Base-by-base conservation (phyloP, 768 basidiomycete genomes). In the Phanerochaete sordida region DNA sequence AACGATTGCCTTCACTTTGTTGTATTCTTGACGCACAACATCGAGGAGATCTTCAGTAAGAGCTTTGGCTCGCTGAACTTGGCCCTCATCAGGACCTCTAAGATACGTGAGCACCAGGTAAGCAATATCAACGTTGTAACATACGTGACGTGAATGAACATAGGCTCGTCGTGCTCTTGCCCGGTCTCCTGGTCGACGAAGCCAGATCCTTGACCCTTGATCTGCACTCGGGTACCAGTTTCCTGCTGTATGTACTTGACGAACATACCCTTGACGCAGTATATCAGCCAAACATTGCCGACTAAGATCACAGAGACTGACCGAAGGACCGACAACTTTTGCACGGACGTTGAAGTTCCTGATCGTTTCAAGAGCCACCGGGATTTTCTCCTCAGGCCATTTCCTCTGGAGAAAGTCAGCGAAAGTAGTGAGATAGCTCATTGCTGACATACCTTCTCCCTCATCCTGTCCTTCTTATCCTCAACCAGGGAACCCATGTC, bases 221-320 rank as follows among this genome's bases (percentile, higher is more conserved):
- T 97, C 72, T 99, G 96, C 9, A 99, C 96, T 61, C 96, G 84
- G 6, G 95, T 96, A 28, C 88, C 88, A 0, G 96, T 99, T 74
- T 99, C 96, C 66, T 89, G 84, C 74, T 99, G 96, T 52, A 98
- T 98, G 71, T 95, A 95, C 75, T 99, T 99, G 65, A 99, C 96
- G 69, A 98, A 99, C 64, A 93, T 87, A 64, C 95, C 95, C 91
- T 93, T 53, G 19, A 24, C 2, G 37, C 26, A 21, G 48, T 6
- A 1, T 27, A 24, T 45, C 23, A n/a, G 15, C 7, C 16, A 47
- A 23, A 45, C 21, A 3, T 2, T 27, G 8, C 15, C 24, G 4
- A 33, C 50, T 33, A 59, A 31, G 33, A n/a, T 16, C 2, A 7
- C 3, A 35, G 23, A 31, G 3, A 79, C 84, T 60, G 73, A 95